phyloP scores from a whole-genome alignment of 305 asterid genomes.

The Solanum hybrid region DNA sequence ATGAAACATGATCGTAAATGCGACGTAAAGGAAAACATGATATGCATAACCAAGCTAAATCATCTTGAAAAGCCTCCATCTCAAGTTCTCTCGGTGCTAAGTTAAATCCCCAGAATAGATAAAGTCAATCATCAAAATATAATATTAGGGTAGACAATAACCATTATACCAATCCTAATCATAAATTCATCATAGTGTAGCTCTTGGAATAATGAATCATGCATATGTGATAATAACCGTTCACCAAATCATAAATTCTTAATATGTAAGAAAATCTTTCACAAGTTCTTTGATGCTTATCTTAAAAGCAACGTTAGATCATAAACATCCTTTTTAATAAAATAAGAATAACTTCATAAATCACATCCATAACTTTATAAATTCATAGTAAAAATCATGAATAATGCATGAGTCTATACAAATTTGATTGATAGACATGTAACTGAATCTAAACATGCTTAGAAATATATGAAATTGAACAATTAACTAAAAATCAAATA shows the following conservation, averaged over 20 bases:
- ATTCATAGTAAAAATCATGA: not conserved
- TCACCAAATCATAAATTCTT: not conserved
- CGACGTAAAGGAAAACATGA: not conserved
- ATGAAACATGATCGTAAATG: not conserved
- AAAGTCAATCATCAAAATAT: not conserved
- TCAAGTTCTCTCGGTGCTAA: not conserved
- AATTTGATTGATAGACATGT: not conserved
- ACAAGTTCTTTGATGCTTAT: not conserved
- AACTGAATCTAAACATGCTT: not conserved
- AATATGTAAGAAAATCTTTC: not conserved
- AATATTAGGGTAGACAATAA: not conserved
- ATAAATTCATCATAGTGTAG: not conserved
- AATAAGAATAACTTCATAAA: no score
- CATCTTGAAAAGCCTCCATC: not conserved
- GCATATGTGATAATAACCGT: not conserved
- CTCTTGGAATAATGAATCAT: not conserved
- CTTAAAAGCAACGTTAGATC: not conserved
- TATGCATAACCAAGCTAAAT: not conserved
- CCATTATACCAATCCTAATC: not conserved
- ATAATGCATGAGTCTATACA: not conserved
- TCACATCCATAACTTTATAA: no score
- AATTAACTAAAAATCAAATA: not conserved
- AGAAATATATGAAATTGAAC: not conserved
- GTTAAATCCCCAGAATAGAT: not conserved
- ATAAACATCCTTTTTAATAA: no score